Conservation (phyloP, 1,284 basidiomycete species). For the Microbotryum silenes-acaulis region DNA sequence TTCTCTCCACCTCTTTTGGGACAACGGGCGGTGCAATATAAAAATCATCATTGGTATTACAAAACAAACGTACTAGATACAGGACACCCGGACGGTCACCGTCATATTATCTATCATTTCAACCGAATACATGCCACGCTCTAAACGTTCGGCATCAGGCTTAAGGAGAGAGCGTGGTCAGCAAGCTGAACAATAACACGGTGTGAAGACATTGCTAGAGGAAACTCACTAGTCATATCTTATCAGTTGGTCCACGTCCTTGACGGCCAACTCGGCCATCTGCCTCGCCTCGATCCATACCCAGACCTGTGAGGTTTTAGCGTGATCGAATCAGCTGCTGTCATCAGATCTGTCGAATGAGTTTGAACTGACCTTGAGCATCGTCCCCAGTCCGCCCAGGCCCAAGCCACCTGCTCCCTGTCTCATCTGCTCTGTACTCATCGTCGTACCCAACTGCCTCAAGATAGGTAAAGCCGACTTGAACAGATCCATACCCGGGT, state of each 20-base stretch:
- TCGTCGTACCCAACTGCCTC: slow-evolving; percentile 76
- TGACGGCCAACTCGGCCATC: slow-evolving; percentile 65
- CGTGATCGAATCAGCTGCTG: slow-evolving; percentile 3
- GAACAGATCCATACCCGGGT: slow-evolving; percentile 87
- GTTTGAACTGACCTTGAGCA: slow-evolving; percentile 61
- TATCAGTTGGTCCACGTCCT: slow-evolving; percentile 60
- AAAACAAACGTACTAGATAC: no score
- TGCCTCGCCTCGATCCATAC: slow-evolving; percentile 82
- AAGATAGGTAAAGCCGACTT: slow-evolving; percentile 85
- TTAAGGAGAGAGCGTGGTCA: neutral
- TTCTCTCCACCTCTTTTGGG: no score
- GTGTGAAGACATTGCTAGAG: neutral
- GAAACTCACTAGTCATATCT: slow-evolving; percentile 24
- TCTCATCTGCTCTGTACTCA: slow-evolving; percentile 68
- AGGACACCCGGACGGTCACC: no score
- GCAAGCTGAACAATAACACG: neutral
- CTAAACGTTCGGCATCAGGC: slow-evolving; percentile 5
- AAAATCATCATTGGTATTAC: no score
- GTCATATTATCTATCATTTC: no score
- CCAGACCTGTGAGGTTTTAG: slow-evolving; percentile 57
- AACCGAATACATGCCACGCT: no score
- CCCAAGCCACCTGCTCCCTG: slow-evolving; percentile 48
- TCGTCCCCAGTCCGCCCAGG: slow-evolving; percentile 63
- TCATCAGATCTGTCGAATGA: neutral
- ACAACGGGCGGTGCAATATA: no score